phyloP scores from a whole-genome alignment of 1,284 basidiomycete species.

The Sporisorium exsertum region DNA sequence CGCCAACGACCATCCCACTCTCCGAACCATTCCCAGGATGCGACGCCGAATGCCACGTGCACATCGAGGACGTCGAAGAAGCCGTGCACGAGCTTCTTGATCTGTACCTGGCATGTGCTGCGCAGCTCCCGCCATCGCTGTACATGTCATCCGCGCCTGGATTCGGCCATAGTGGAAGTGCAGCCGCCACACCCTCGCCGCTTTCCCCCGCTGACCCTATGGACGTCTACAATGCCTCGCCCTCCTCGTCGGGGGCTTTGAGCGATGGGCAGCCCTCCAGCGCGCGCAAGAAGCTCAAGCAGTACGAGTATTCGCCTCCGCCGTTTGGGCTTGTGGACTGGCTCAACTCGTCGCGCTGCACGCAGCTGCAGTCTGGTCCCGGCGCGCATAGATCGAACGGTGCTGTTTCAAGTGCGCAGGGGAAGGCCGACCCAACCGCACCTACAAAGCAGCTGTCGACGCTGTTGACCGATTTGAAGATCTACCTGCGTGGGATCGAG shows the following conservation, averaged over 20 bases:
- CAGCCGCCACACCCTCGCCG: slow-evolving; percentile 35
- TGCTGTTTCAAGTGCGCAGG: background rate
- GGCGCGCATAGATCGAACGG: background rate
- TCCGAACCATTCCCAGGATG: slow-evolving; percentile 32
- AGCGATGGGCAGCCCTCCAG: slow-evolving; percentile 13
- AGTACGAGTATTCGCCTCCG: slow-evolving; percentile 51
- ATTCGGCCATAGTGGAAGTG: slow-evolving; percentile 1
- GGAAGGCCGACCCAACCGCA: slow-evolving; percentile 16
- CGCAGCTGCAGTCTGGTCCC: slow-evolving; percentile 12
- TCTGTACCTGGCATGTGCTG: slow-evolving; percentile 36
- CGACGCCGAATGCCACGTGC: slow-evolving; percentile 13
- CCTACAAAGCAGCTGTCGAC: slow-evolving; percentile 33
- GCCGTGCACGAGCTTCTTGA: slow-evolving; percentile 50
- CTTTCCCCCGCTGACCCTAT: slow-evolving; percentile 44
- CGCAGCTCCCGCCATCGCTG: slow-evolving; percentile 36
- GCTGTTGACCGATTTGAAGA: slow-evolving; percentile 51
- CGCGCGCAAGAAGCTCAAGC: slow-evolving; percentile 26
- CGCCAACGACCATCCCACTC: slow-evolving; percentile 9
- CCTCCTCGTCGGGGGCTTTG: slow-evolving; percentile 24
- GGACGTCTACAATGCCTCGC: slow-evolving; percentile 23
- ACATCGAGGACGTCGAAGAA: slow-evolving; percentile 55
- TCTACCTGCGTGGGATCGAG: slow-evolving; percentile 49
- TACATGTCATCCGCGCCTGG: slow-evolving; percentile 21
- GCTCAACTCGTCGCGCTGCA: slow-evolving; percentile 34
- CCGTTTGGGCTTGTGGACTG: slow-evolving; percentile 49